Base-by-base conservation (phyloP, 164 flowering plant species). In the Sextonia rubra region DNA sequence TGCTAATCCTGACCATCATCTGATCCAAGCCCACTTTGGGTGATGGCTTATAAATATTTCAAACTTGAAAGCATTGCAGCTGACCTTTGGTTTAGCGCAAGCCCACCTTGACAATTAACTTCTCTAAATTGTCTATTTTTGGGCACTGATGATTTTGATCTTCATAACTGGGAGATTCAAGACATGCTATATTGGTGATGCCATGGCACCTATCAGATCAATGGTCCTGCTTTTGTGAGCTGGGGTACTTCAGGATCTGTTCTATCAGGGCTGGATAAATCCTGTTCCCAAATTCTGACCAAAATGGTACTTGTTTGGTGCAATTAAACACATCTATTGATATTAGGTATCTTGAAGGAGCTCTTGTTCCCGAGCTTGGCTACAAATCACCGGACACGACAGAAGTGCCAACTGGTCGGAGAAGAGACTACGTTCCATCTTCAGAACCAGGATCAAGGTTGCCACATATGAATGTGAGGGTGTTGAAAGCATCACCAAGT, bases 371-470 rank as follows among this genome's bases (percentile, higher is more conserved):
- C 65, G 94, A 91, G 6, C 52, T 29, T 25, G 67, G 61, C 52
- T 75, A 77, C 66, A 61, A 66, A 73, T 49, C 55, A 3, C 62
- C 20, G 11, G 70, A 65, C 71, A 64, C 67, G 60, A 76, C 14
- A 20, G 79, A 80, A 73, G 82, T 75, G 20, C 93, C 91, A 37
- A 85, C 85, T 73, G 97, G 97, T 68, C 91, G 95, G 60, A 83
- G 95, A 63, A 88, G 90, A 80, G 95, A 88, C 71, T 96, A 90
- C 77, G 72, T 89, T 66, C 97, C 99, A 5, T 85, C 85, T 47
- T 83, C 92, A 60, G 83, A 87, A 69, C 88, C 96, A 74, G 98
- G 97, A 30, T 83, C 91, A 71, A 88, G 98, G 76, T 81, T 96
- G 73, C 98, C 98, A 15, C 98, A 93, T 76, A 89, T 90, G 93